Evolutionary conservation across 1,139 yeast genomes (phyloP).

Genomic region (Zygoascus hellenicus): DNA sequence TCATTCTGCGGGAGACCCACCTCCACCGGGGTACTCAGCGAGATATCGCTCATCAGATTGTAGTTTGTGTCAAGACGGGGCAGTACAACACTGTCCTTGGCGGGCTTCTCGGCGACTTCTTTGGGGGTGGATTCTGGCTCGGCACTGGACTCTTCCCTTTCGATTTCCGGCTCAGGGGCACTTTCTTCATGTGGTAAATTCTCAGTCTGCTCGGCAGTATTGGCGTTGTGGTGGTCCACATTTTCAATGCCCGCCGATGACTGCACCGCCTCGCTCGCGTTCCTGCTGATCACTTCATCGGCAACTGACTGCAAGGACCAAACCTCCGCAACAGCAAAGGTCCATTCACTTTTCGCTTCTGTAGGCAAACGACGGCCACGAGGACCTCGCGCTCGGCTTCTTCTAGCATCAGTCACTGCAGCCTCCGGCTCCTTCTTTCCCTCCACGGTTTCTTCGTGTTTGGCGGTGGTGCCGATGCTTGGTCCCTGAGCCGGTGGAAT

Average conservation of each 20-base stretch:
- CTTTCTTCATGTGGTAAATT: neutral
- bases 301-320: slow-evolving; percentile 22
- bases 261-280: neutral
- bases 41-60: slow-evolving; percentile 7
- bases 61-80: slow-evolving; percentile 5
- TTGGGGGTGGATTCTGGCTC: neutral
- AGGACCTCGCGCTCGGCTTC: slow-evolving; percentile 67
- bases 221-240: neutral
- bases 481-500: slow-evolving; percentile 14
- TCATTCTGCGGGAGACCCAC: neutral
- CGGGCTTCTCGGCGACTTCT: neutral
- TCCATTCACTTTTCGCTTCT: slow-evolving; percentile 30
- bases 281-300: neutral
- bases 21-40: slow-evolving; percentile 4
- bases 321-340: slow-evolving; percentile 21
- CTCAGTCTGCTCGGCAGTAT: neutral
- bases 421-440: slow-evolving; percentile 18
- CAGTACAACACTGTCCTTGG: slow-evolving; percentile 5
- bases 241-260: neutral
- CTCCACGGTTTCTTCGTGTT: slow-evolving; percentile 7
- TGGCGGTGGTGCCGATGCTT: slow-evolving; percentile 16
- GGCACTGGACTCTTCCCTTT: neutral
- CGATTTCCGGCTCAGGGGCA: slow-evolving; percentile 2
- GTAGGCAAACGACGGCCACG: slow-evolving; percentile 71
- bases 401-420: slow-evolving; percentile 35